These are phyloP conservation scores for Bolboschoenoplectus hybrid DNA, from an alignment of 202 grass and related monocot genomes.

Conservation along the genomic window DNA sequence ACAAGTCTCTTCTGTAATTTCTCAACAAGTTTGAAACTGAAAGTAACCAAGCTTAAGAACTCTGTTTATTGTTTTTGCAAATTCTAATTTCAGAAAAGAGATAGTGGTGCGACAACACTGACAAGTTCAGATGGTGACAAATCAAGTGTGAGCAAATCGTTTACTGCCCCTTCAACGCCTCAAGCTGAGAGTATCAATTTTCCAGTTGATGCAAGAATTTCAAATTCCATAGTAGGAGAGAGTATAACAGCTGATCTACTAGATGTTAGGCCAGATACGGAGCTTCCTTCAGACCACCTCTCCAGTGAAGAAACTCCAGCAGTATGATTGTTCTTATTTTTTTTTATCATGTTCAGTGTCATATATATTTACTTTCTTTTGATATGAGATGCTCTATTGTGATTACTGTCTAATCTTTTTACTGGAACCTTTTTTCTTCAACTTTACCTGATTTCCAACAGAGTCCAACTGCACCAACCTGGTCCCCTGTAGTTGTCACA, in stretches of 20 bases:
- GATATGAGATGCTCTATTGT: neutral
- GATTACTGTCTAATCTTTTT: conserved; percentile 6
- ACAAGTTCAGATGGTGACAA: conserved; percentile 99
- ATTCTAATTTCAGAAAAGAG: conserved; percentile 75
- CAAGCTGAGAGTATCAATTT: conserved; percentile 83
- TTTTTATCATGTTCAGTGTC: neutral
- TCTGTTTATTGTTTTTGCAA: conserved; percentile 14
- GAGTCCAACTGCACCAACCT: neutral
- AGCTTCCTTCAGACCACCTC: conserved; percentile 60
- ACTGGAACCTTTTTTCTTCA: neutral
- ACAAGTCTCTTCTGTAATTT: neutral
- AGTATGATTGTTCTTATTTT: conserved; percentile 54
- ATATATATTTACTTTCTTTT: neutral
- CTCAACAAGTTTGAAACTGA: neutral
- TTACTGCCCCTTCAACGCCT: conserved; percentile 89
- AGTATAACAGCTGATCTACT: conserved; percentile 68
- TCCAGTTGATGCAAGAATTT: conserved; percentile 64
- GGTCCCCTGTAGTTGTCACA: neutral
- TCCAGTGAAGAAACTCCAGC: conserved; percentile 60
- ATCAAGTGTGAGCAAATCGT: conserved; percentile 95
- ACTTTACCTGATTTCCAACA: neutral
- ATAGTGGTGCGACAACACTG: conserved; percentile 70
- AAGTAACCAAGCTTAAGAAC: neutral
- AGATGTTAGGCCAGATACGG: conserved; percentile 60
- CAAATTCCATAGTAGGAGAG: conserved; percentile 69